Conservation (phyloP, 139 green algal genomes). For the Picochlorum sp. region DNA sequence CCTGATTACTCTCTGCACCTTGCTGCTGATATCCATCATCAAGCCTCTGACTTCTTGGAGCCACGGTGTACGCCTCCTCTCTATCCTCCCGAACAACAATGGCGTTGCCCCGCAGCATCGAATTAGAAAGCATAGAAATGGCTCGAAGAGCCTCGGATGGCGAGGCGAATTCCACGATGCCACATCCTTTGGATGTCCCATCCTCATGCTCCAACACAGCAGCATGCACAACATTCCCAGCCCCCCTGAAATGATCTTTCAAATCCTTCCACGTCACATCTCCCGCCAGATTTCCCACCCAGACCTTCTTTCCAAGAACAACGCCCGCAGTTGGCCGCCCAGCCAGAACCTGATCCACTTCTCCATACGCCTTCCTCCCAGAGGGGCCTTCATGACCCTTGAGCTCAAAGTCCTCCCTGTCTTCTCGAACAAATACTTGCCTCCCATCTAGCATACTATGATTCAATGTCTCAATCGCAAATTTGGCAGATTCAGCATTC, state of each 20-base stretch:
- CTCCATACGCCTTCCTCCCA: no score
- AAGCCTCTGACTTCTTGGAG: neutral
- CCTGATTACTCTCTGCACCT: constrained; percentile 22
- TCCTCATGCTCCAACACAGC: constrained; percentile 49
- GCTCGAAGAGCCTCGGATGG: constrained; percentile 45
- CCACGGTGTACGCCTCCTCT: constrained; percentile 13
- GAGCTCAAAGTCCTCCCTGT: constrained; percentile 29
- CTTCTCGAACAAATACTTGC: constrained; percentile 28
- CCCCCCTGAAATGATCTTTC: constrained; percentile 65
- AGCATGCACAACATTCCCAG: constrained; percentile 45
- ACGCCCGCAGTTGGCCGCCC: neutral
- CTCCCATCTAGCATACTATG: constrained; percentile 34
- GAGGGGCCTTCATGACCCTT: neutral
- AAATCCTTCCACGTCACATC: constrained; percentile 56
- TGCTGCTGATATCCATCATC: neutral
- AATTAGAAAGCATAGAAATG: constrained; percentile 52
- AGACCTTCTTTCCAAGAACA: constrained; percentile 39
- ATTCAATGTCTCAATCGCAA: constrained; percentile 58
- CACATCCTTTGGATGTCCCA: constrained; percentile 56
- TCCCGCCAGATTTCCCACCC: constrained; percentile 58
- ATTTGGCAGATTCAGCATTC: constrained; percentile 43
- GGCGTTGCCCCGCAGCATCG: constrained; percentile 22
- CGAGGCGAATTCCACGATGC: constrained; percentile 69
- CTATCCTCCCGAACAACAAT: constrained; percentile 43
- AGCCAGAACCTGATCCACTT: neutral